phyloP scores from a whole-genome alignment of 1,284 basidiomycete genomes.

The Melampsora americana region DNA sequence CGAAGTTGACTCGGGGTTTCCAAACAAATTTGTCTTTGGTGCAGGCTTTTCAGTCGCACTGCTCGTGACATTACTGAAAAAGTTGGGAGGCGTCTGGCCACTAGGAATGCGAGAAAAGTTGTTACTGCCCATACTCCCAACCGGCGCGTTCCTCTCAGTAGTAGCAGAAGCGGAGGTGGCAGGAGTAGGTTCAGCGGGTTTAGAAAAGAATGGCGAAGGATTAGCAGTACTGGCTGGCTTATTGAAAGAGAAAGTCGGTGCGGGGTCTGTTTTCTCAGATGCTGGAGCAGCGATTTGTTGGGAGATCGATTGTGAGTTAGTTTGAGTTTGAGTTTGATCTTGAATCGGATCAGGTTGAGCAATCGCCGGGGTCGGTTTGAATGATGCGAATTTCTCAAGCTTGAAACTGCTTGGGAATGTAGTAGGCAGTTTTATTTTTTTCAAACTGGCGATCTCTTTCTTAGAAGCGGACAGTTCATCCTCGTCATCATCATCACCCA shows the following conservation, averaged over 20 bases:
- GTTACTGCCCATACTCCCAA: background rate
- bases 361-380: background rate
- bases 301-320: background rate
- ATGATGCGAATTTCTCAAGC: constrained; percentile 14
- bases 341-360: background rate
- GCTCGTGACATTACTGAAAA: constrained; percentile 6
- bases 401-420: constrained; percentile 34
- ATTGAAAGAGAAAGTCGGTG: background rate
- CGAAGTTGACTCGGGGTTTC: background rate
- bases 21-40: background rate
- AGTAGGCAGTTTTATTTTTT: constrained; percentile 37
- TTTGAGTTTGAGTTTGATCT: constrained; percentile 9
- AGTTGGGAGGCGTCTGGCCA: constrained; percentile 16
- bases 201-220: background rate
- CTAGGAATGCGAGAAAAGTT: constrained; percentile 23
- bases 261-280: background rate
- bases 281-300: background rate
- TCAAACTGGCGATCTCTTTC: constrained; percentile 13
- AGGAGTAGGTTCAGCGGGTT: background rate
- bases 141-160: background rate
- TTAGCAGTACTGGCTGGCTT: background rate
- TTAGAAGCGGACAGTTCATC: constrained; percentile 45
- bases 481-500: constrained; percentile 48
- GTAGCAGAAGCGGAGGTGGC: constrained; percentile 1
- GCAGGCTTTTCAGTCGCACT: background rate